A percentile compares a stretch with the other conserved stretches of the same genome.
Conservation (phyloP, 192 early-diverging fungal genomes). For the Entomortierella chlamydospora region DNA sequence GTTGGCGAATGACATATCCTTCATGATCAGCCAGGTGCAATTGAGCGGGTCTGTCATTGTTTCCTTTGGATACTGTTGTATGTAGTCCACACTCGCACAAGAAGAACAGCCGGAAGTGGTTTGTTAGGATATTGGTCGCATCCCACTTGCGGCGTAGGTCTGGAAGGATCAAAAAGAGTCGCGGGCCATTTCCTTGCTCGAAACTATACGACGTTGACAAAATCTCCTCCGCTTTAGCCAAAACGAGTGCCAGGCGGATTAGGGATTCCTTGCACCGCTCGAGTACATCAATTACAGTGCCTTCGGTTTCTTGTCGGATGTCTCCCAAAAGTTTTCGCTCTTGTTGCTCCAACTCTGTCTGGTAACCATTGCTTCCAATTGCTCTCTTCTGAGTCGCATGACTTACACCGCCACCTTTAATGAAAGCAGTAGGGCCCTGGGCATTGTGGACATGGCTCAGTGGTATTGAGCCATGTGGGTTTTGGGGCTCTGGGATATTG, state of each 20-base stretch:
- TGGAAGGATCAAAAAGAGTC: constrained; percentile 8
- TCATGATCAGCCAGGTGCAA: constrained; percentile 17
- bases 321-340: too few relatives aligned
- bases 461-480: not conserved
- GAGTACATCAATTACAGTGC: constrained; percentile 4
- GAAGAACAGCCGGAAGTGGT: too few relatives aligned
- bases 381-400: not conserved
- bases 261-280: not conserved
- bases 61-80: too few relatives aligned
- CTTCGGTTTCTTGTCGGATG: constrained; percentile 6
- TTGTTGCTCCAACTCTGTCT: not conserved
- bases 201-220: not conserved
- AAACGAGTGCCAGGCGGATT: constrained; percentile 3
- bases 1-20: constrained; percentile 4
- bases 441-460: not conserved
- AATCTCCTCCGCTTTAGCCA: constrained; percentile 12
- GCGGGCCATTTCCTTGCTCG: constrained; percentile 2
- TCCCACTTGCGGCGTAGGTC: constrained; percentile 1
- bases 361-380: not conserved
- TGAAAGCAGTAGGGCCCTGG: not conserved
- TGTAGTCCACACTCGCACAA: too few relatives aligned
- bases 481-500: constrained; percentile 1
- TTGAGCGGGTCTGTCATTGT: not conserved
- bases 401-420: too few relatives aligned
- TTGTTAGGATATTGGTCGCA: not conserved